Percentiles rank a stretch among this genome's conserved stretches.
phyloP scores from a whole-genome alignment of 257 asterid species.

The Gentiana dahurica region DNA sequence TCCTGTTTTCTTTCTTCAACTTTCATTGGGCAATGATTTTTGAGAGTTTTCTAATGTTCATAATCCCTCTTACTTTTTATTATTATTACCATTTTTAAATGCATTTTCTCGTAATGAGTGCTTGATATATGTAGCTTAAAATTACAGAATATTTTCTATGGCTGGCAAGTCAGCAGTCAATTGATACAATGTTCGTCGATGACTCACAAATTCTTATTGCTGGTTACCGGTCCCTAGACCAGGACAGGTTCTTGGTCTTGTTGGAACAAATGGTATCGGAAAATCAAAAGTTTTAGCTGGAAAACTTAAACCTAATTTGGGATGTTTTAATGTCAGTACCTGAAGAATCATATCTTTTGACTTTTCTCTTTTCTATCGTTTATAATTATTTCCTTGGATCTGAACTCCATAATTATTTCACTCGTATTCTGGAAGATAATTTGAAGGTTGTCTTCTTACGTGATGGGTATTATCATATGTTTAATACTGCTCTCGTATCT shows the following conservation, averaged over 20 bases:
- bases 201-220: conserved; percentile 4
- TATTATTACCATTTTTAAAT: too few species aligned
- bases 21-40: too few species aligned
- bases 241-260: conserved; percentile 99
- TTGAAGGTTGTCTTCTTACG: conserved; percentile 45
- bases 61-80: too few species aligned
- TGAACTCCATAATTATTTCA: conserved; percentile 91
- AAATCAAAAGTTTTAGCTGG: conserved; percentile 94
- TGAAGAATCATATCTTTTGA: background rate
- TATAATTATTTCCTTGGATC: conserved; percentile 76
- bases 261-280: conserved; percentile 97
- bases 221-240: conserved; percentile 95
- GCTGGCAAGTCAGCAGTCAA: too few species aligned
- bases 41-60: too few species aligned
- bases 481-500: too few species aligned
- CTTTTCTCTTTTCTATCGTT: conserved; percentile 2
- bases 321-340: conserved; percentile 60
- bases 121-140: too few species aligned
- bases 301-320: conserved; percentile 94
- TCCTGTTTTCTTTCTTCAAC: too few species aligned
- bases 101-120: too few species aligned
- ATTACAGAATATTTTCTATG: too few species aligned
- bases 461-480: background rate
- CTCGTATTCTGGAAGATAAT: conserved; percentile 96
- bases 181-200: too few species aligned